Percentiles rank a stretch among this genome's conserved stretches.
Evolutionary conservation across 148 eudicot species (phyloP).

Genomic region (Suaeda aralocaspica): DNA sequence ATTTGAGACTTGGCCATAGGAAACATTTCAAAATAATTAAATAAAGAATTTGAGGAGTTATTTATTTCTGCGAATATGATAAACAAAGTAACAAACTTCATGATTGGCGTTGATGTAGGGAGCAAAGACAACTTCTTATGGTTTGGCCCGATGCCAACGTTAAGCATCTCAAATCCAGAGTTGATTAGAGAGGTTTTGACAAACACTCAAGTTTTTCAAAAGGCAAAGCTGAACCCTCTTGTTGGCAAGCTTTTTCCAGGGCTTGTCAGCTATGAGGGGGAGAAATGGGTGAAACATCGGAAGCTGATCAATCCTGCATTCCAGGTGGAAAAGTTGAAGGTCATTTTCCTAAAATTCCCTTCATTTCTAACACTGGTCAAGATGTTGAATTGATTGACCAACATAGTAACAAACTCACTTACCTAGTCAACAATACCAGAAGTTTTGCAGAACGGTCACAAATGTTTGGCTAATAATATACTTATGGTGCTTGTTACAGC

Average conservation of each 20-base stretch:
- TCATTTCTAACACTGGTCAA: neutral
- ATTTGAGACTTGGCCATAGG: no score
- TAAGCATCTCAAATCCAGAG: slow-evolving; percentile 16
- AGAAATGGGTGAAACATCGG: slow-evolving; percentile 21
- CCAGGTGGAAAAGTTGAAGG: slow-evolving; percentile 26
- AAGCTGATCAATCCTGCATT: slow-evolving; percentile 26
- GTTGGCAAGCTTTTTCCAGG: slow-evolving; percentile 18
- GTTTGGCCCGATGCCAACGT: slow-evolving; percentile 11
- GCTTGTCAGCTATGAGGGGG: slow-evolving; percentile 15
- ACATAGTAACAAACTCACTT: no score
- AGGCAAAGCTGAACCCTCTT: slow-evolving; percentile 2
- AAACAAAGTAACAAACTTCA: no score
- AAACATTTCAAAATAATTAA: no score
- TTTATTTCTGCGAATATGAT: no score
- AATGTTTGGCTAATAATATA: neutral
- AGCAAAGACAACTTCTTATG: slow-evolving; percentile 8
- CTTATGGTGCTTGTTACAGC: slow-evolving; percentile 20
- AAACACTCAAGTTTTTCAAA: slow-evolving; percentile 2
- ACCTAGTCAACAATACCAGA: no score
- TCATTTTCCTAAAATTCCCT: neutral
- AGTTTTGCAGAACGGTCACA: neutral
- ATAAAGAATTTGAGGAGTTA: no score
- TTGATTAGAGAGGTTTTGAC: slow-evolving; percentile 21
- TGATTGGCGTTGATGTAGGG: neutral
- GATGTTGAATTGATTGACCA: no score